Conservation (phyloP, 164 flowering plant species). For the Chloranthus sessilifolius region DNA sequence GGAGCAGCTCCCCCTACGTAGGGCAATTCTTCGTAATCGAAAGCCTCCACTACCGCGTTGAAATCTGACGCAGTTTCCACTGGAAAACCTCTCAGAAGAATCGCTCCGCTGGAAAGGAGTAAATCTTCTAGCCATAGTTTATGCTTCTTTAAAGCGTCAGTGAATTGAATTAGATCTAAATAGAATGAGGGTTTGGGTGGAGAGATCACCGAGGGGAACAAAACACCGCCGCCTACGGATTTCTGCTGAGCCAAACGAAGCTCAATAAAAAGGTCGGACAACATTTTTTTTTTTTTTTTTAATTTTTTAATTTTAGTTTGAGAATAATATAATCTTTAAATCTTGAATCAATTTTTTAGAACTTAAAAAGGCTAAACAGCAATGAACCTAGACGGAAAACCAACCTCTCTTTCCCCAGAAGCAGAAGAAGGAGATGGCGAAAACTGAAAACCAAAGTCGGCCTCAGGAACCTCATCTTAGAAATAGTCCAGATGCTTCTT, state of each 20-base stretch:
- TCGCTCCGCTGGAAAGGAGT: constrained; percentile 57
- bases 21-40: constrained; percentile 77
- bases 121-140: constrained; percentile 45
- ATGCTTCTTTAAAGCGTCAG: constrained; percentile 28
- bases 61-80: constrained; percentile 56
- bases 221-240: constrained; percentile 4
- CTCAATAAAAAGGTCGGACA: too few species aligned
- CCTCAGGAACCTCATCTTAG: too few species aligned
- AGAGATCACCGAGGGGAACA: constrained; percentile 44
- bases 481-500: too few species aligned
- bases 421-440: too few species aligned
- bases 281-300: too few species aligned
- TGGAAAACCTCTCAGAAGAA: constrained; percentile 73
- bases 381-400: too few species aligned
- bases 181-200: constrained; percentile 17
- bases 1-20: constrained; percentile 93
- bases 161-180: constrained; percentile 10
- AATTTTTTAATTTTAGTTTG: too few species aligned
- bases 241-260: constrained; percentile 22
- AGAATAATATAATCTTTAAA: too few species aligned
- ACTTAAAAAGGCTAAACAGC: too few species aligned
- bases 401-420: too few species aligned
- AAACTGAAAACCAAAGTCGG: too few species aligned
- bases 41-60: constrained; percentile 83
- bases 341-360: too few species aligned